phyloP scores from a whole-genome alignment of 441 rosid genomes.

The Lepidium campestre region DNA sequence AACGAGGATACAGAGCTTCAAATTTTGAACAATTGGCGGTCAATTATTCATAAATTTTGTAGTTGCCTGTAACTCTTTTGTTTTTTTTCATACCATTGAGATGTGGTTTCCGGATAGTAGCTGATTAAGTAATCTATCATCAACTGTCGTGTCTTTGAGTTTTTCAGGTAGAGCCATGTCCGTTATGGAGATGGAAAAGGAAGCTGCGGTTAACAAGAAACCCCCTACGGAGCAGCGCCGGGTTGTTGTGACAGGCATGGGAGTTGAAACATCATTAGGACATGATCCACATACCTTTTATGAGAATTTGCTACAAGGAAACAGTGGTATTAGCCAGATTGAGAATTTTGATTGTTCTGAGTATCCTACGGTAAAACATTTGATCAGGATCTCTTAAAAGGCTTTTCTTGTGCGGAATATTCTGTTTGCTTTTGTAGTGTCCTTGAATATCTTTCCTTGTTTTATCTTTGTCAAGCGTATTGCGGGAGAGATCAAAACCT shows the following conservation, averaged over 20 bases:
- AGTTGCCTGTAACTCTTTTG: not conserved
- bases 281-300: constrained; percentile 74
- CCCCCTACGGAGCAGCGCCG: constrained; percentile 62
- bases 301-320: constrained; percentile 77
- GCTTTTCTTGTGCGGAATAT: not conserved
- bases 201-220: constrained; percentile 53
- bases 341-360: constrained; percentile 81
- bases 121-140: not conserved
- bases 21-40: not conserved
- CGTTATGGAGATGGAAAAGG: constrained; percentile 60
- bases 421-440: not conserved
- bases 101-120: constrained; percentile 9
- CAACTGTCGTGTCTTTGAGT: not conserved
- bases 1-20: constrained; percentile 4
- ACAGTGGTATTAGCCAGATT: constrained; percentile 78
- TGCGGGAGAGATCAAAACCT: constrained; percentile 93
- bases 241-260: constrained; percentile 97
- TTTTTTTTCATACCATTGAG: not conserved
- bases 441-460: not conserved
- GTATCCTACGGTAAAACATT: constrained; percentile 63
- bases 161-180: constrained; percentile 64
- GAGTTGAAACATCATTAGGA: constrained; percentile 76
- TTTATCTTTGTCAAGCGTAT: constrained; percentile 56
- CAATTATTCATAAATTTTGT: not conserved
- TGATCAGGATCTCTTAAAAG: constrained; percentile 9